Conservation (phyloP, 2,329 filamentous ascomycete genomes). For the Nannizziopsis arthrosporioides region DNA sequence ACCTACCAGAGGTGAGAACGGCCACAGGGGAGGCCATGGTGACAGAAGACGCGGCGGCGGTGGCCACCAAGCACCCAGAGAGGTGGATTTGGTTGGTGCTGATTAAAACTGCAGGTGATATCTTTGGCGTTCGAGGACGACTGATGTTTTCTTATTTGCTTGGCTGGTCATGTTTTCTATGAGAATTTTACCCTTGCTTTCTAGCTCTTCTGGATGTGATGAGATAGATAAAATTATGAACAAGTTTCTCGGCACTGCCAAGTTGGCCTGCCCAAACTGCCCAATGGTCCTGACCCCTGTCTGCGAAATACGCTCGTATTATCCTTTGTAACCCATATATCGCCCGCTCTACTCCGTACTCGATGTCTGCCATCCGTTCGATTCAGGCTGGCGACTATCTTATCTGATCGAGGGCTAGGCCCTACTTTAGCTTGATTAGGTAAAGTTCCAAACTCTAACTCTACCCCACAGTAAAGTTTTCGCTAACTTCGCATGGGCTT, state of each 20-base stretch:
- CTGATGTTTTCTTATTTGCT: constrained; percentile 8
- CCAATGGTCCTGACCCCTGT: too few relatives aligned
- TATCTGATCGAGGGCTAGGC: constrained; percentile 11
- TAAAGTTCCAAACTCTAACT: background rate
- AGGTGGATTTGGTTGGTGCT: constrained; percentile 27
- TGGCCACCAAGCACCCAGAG: constrained; percentile 23
- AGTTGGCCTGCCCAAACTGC: background rate
- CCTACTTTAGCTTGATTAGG: background rate
- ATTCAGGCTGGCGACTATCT: background rate
- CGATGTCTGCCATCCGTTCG: background rate
- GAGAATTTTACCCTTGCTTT: constrained; percentile 13
- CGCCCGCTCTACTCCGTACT: background rate
- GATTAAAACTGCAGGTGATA: constrained; percentile 18
- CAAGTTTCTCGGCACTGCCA: background rate
- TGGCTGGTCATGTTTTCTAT: constrained; percentile 19
- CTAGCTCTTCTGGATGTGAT: background rate
- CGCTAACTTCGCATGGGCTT: constrained; percentile 4
- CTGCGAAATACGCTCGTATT: too few relatives aligned
- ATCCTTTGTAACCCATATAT: too few relatives aligned
- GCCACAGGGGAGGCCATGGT: constrained; percentile 21
- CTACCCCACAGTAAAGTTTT: constrained; percentile 4
- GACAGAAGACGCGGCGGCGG: constrained; percentile 24
- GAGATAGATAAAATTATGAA: constrained; percentile 9
- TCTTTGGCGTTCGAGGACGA: constrained; percentile 9
- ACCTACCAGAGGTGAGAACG: constrained; percentile 21